Conservation (phyloP, 441 rosid genomes). For the Lepidium campestre region DNA sequence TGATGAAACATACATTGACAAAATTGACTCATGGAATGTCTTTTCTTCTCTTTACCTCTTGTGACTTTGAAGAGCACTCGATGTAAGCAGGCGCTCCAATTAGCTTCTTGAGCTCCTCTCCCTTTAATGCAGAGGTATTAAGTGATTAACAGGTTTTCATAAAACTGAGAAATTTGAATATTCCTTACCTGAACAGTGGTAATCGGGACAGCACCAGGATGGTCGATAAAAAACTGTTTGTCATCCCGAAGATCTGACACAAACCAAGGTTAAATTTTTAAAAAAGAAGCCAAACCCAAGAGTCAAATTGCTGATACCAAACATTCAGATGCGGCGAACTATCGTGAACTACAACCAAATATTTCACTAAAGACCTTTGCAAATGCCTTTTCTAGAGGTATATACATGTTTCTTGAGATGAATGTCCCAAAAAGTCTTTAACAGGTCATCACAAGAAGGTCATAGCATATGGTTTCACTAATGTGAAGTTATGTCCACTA, state of each 20-base stretch:
- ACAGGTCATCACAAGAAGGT: neutral
- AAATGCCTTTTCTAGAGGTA: neutral
- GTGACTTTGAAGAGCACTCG: slow-evolving; percentile 70
- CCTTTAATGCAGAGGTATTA: slow-evolving; percentile 28
- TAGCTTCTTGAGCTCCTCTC: slow-evolving; percentile 69
- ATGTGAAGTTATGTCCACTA: neutral
- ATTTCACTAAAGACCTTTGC: neutral
- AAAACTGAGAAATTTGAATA: neutral
- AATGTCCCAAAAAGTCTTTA: neutral
- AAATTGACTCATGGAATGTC: neutral
- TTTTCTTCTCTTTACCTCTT: slow-evolving; percentile 40
- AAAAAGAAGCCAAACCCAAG: neutral
- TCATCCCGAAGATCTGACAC: slow-evolving; percentile 77
- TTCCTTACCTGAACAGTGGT: slow-evolving; percentile 50
- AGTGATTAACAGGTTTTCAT: neutral
- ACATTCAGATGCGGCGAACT: neutral
- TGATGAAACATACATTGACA: neutral
- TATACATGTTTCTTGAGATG: neutral
- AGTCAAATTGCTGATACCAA: neutral
- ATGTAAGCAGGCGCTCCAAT: slow-evolving; percentile 69
- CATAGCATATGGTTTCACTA: neutral
- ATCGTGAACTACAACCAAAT: neutral
- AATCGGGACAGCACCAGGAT: slow-evolving; percentile 78
- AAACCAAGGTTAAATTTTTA: neutral
- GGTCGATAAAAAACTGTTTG: slow-evolving; percentile 62